Base-by-base conservation (phyloP, 1,284 basidiomycete species). In the Ceraceosorus guamensis region DNA sequence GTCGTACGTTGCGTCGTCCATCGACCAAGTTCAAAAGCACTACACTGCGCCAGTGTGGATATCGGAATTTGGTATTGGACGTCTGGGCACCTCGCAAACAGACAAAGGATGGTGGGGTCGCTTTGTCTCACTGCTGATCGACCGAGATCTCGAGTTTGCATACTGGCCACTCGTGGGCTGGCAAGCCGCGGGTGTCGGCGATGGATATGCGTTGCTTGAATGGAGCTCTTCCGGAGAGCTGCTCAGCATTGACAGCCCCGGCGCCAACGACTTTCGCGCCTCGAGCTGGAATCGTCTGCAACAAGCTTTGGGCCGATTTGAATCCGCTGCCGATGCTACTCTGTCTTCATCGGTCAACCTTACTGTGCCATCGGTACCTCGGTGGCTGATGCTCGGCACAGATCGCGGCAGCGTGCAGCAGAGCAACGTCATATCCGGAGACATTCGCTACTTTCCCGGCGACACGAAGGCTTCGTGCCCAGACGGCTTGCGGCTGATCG, bases 41-140 rank as follows among this genome's bases (percentile, higher is more conserved):
- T 59, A 59, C 46, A 50, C 57, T 8, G 48, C 52, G 30, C 57
- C 57, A 6, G 57, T 59, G 7, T 59, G 57, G 57, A 59, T 59
- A 34, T 46, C 39, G 16, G 57, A 59, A 35, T 55, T 59, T 13
- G 57, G 57, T 6, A 35, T 34, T 24, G 54, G 45, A 10, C 52
- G 57, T 5, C 11, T n/a, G 6, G 54, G 56, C 32, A 52, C 14
- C 3, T 16, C 34, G n/a, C 14, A 37, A 2, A 18, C 30, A n/a
- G 49, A 59, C 44, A 53, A 50, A 6, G 18, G 43, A 30, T 59
- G 57, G 57, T 59, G 57, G 57, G 10, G 6, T 2, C n/a, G 48
- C 33, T 59, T 59, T 35, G 31, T 48, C n/a, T 4, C 37, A 8
- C 5, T 52, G 30, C 16, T 59, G n/a, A 41, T 45, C 24, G 35